phyloP scores from a whole-genome alignment of 2,329 filamentous ascomycete species.

The Ambrosiella cleistominuta region DNA sequence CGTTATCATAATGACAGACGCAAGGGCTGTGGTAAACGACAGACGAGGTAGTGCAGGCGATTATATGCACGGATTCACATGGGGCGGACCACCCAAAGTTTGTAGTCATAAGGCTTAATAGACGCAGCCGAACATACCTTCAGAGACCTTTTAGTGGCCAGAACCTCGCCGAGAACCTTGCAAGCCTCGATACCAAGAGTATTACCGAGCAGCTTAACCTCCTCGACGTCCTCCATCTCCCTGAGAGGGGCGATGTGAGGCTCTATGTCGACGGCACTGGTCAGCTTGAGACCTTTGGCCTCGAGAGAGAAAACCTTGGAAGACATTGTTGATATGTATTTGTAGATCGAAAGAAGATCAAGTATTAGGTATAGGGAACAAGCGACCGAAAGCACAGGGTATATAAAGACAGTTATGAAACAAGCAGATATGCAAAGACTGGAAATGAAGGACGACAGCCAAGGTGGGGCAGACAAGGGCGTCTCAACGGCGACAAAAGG shows the following conservation, averaged over 20 bases:
- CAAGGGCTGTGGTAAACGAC: neutral
- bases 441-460: neutral
- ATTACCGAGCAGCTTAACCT: constrained; percentile 77
- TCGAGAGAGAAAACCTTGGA: constrained; percentile 72
- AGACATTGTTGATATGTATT: constrained; percentile 19
- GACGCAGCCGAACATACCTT: constrained; percentile 32
- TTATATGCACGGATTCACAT: neutral
- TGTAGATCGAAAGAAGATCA: neutral
- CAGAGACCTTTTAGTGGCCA: constrained; percentile 69
- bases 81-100: neutral
- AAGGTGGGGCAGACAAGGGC: neutral
- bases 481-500: neutral
- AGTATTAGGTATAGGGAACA: neutral
- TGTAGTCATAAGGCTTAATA: neutral
- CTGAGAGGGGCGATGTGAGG: constrained; percentile 61
- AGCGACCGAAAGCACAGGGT: neutral
- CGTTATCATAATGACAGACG: neutral
- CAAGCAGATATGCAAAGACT: neutral
- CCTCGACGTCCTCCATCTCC: constrained; percentile 57
- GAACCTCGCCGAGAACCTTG: constrained; percentile 64
- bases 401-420: neutral
- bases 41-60: constrained; percentile 3
- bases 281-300: constrained; percentile 81
- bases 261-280: constrained; percentile 73
- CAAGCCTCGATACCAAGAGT: constrained; percentile 81